Percentiles rank a stretch among this genome's conserved stretches.
Conservation (phyloP, 371 early-diverging fungal species). For the Actinomortierella wolfii region DNA sequence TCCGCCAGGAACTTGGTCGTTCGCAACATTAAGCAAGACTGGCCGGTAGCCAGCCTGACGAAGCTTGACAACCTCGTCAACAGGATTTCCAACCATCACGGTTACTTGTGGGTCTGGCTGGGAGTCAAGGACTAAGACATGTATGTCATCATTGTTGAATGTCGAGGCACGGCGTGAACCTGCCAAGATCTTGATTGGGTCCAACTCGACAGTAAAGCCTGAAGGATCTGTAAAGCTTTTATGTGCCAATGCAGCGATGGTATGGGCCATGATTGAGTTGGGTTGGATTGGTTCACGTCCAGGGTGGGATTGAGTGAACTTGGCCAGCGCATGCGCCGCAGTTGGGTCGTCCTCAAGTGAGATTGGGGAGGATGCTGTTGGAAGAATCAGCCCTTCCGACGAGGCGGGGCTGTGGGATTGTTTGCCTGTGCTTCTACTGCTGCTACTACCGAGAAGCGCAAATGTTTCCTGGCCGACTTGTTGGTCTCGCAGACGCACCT, state of each 20-base stretch:
- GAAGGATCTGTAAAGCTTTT: slow-evolving; percentile 33
- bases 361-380: not conserved
- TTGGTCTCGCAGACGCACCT: no score
- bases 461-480: no score
- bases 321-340: slow-evolving; percentile 12
- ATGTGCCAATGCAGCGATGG: slow-evolving; percentile 21
- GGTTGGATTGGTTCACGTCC: slow-evolving; percentile 15
- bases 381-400: no score
- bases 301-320: slow-evolving; percentile 40
- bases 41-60: slow-evolving; percentile 45
- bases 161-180: slow-evolving; percentile 35
- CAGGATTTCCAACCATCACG: slow-evolving; percentile 39
- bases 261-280: slow-evolving; percentile 32
- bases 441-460: slow-evolving; percentile 6
- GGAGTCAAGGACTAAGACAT: slow-evolving; percentile 42
- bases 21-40: slow-evolving; percentile 40
- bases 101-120: slow-evolving; percentile 45
- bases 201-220: slow-evolving; percentile 38
- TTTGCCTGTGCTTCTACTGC: not conserved
- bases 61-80: slow-evolving; percentile 37
- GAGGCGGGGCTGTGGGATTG: no score
- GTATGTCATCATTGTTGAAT: slow-evolving; percentile 42
- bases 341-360: not conserved
- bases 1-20: slow-evolving; percentile 36
- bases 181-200: slow-evolving; percentile 34